Evolutionary conservation across 2,329 filamentous ascomycete species (phyloP).

Genomic region (Penicillium janthinellum): DNA sequence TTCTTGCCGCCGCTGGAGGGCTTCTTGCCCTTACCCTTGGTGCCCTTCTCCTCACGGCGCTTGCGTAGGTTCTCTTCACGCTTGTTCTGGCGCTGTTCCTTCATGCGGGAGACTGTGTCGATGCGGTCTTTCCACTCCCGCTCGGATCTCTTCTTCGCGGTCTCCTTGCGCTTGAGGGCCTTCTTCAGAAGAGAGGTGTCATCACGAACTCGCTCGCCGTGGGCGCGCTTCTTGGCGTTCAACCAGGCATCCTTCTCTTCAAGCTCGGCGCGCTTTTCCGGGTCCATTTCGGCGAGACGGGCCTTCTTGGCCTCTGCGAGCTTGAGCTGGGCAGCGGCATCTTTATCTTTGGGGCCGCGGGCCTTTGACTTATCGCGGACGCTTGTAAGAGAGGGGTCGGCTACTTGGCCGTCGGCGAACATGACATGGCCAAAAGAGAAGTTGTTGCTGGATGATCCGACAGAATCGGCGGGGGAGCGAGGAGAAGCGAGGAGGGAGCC

Average conservation of each 20-base stretch:
- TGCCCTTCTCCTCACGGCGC: slow-evolving; percentile 73
- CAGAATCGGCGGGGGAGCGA: slow-evolving; percentile 51
- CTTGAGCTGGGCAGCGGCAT: slow-evolving; percentile 82
- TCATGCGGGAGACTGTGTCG: slow-evolving; percentile 71
- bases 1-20: slow-evolving; percentile 40
- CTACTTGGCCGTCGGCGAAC: slow-evolving; percentile 80
- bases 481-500: slow-evolving; percentile 60
- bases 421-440: slow-evolving; percentile 91
- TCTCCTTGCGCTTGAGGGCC: slow-evolving; percentile 89
- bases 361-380: slow-evolving; percentile 70
- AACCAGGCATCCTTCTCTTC: slow-evolving; percentile 95
- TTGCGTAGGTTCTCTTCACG: slow-evolving; percentile 76
- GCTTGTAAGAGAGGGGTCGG: slow-evolving; percentile 68
- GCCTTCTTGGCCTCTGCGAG: slow-evolving; percentile 84
- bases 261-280: slow-evolving; percentile 79
- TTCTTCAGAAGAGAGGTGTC: slow-evolving; percentile 89
- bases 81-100: slow-evolving; percentile 80
- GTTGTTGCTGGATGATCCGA: slow-evolving; percentile 56
- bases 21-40: slow-evolving; percentile 49
- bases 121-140: slow-evolving; percentile 79
- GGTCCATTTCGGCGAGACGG: slow-evolving; percentile 73
- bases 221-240: slow-evolving; percentile 81
- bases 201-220: slow-evolving; percentile 86
- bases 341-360: slow-evolving; percentile 83
- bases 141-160: slow-evolving; percentile 85